Base-by-base conservation (phyloP, 2,329 filamentous ascomycete species). In the Ophiostoma tasmaniense region DNA sequence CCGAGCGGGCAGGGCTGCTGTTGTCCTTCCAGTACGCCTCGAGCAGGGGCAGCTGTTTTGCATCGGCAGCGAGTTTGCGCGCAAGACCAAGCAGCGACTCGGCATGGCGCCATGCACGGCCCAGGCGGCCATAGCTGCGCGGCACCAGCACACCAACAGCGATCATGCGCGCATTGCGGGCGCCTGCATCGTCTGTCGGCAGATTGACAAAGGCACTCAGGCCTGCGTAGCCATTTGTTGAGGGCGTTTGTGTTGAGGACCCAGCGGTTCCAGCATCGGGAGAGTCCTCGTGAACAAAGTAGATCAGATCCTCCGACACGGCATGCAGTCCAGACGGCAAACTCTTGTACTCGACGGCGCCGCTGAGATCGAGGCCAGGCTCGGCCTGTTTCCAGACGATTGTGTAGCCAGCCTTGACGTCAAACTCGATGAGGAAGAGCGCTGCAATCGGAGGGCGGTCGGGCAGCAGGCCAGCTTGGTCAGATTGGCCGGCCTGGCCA, bases 311-410 rank as follows among this genome's bases (percentile, higher is more conserved):
- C 73, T 93, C 88, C 39, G 89, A 83, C 25, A 98, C 92, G 69
- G 92, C 90, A 79, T 99, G 95, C 66, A 97, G 80, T 30, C 95
- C 95, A 0, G 94, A 98, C 2, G 95, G 95, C 64, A 99, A 84
- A 71, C 92, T 96, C 80, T 97, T 98, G 85, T 93, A 99, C 80
- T 99, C 95, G 75, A 97, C 92, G 30, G 90, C 88, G 68, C 92
- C 92, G 74, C 96, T 91, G 66, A 98, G 85, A 78, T 86, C 83
- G 80, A 94, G 84, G 66, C 87, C 88, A 17, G 87, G 83, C 0
- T 87, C 80, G 14, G 89, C 87, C 73, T 87, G 88, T 78, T 96
- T 92, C 95, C 95, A 98, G 45, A 88, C 87, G 76, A 98, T 90
- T 64, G 92, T 96, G 79, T 89, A 96, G 81, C 93, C 93, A 75